Conservation (phyloP, 345 rosid species). For the Salix suchowensis region DNA sequence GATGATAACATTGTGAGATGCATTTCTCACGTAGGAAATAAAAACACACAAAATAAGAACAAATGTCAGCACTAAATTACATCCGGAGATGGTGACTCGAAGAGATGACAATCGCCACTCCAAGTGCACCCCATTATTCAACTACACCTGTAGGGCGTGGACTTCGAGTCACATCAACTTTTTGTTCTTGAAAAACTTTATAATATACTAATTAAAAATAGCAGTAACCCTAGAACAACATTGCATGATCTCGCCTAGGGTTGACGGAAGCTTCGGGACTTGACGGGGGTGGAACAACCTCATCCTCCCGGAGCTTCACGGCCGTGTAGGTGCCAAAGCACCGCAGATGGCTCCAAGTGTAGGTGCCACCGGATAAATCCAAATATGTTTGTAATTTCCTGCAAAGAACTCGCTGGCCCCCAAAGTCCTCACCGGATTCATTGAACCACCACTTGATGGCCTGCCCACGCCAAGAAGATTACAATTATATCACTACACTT, state of each 20-base stretch:
- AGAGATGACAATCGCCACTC: background rate
- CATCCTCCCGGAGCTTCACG: slow-evolving; percentile 71
- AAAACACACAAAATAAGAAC: too few relatives aligned
- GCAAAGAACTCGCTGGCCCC: slow-evolving; percentile 97
- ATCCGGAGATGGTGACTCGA: too few relatives aligned
- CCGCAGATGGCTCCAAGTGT: slow-evolving; percentile 82
- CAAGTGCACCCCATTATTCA: slow-evolving; percentile 14
- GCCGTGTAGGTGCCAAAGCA: slow-evolving; percentile 63
- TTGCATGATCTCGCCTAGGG: slow-evolving; percentile 32
- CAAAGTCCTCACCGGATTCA: slow-evolving; percentile 76
- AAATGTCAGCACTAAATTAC: too few relatives aligned
- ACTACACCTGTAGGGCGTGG: slow-evolving; percentile 21
- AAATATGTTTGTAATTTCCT: slow-evolving; percentile 66
- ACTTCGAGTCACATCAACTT: slow-evolving; percentile 21
- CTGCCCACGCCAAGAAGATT: slow-evolving; percentile 27
- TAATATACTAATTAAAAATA: slow-evolving; percentile 16
- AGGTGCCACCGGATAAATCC: slow-evolving; percentile 86
- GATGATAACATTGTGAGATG: too few relatives aligned
- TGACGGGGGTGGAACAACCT: slow-evolving; percentile 54
- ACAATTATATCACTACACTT: background rate
- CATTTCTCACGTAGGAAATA: too few relatives aligned
- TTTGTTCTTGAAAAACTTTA: slow-evolving; percentile 26
- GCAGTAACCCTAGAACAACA: background rate
- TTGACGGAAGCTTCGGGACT: slow-evolving; percentile 74
- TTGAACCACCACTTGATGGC: slow-evolving; percentile 79